Conservation (phyloP, 2,329 filamentous ascomycete species). For the Trichoderma citrinoviride region DNA sequence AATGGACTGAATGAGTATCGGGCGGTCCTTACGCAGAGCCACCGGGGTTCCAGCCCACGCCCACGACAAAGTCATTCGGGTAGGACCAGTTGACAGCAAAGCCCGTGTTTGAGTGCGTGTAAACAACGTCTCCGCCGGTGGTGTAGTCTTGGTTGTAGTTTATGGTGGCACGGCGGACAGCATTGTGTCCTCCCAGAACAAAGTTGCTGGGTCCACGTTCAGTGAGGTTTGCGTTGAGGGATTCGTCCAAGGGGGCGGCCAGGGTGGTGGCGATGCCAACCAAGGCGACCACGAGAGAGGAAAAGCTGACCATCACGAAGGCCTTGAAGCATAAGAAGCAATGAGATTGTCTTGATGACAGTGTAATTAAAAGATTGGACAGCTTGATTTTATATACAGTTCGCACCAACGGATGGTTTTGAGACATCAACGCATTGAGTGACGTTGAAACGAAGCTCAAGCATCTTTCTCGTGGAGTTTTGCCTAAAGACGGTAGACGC, state of each 20-base stretch:
- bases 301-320: conserved; percentile 4
- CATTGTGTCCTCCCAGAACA: conserved; percentile 8
- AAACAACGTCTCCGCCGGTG: conserved; percentile 24
- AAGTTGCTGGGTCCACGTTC: conserved; percentile 11
- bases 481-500: not conserved
- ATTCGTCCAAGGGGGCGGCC: not conserved
- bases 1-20: not conserved
- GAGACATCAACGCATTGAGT: not conserved
- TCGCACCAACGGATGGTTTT: not conserved
- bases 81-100: conserved; percentile 24
- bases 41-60: conserved; percentile 24
- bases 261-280: not conserved
- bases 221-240: not conserved
- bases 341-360: not conserved
- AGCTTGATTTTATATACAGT: not conserved
- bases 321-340: too few species aligned
- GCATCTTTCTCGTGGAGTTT: not conserved
- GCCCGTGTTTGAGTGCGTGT: conserved; percentile 20
- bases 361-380: not conserved
- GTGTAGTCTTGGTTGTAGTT: conserved; percentile 26
- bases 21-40: not conserved
- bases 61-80: conserved; percentile 24
- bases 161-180: conserved; percentile 14
- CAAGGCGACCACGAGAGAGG: not conserved
- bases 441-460: not conserved